Conservation (phyloP, 176 grass and related monocot species). For the Ensete ventricosum region DNA sequence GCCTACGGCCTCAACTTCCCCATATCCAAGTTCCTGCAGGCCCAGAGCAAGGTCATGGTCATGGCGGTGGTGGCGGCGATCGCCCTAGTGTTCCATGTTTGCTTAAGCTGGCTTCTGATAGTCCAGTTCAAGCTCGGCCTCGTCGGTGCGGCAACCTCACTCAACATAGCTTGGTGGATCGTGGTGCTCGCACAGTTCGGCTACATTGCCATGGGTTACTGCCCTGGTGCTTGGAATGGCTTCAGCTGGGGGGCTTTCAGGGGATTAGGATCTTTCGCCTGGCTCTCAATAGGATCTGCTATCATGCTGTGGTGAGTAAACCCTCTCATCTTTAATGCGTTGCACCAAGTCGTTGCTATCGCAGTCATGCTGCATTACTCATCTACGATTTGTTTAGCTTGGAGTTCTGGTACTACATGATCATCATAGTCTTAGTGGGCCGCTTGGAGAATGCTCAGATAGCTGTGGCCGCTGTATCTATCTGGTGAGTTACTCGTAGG, state of each 20-base stretch:
- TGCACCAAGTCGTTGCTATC: background rate
- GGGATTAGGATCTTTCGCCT: constrained; percentile 40
- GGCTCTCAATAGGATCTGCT: constrained; percentile 84
- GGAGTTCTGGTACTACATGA: constrained; percentile 89
- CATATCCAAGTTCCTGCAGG: constrained; percentile 55
- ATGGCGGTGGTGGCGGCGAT: constrained; percentile 47
- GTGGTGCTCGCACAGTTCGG: constrained; percentile 55
- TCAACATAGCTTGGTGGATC: constrained; percentile 71
- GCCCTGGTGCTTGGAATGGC: constrained; percentile 78
- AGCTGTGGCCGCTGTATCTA: constrained; percentile 73
- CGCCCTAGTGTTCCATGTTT: constrained; percentile 42
- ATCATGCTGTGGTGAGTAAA: constrained; percentile 65
- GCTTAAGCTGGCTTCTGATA: constrained; percentile 51
- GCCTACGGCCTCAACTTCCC: constrained; percentile 61
- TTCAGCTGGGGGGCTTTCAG: constrained; percentile 52
- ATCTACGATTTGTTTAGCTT: constrained; percentile 31
- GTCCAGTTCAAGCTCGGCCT: constrained; percentile 39
- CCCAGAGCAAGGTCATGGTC: constrained; percentile 49
- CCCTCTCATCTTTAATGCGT: background rate
- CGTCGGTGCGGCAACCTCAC: constrained; percentile 52
- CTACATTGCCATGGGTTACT: constrained; percentile 59
- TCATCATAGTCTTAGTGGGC: constrained; percentile 65
- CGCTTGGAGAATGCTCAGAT: constrained; percentile 58
- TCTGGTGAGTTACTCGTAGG: constrained; percentile 34
- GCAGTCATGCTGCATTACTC: background rate